phyloP scores from a whole-genome alignment of 805 yeast genomes.

The Millerago galiae region DNA sequence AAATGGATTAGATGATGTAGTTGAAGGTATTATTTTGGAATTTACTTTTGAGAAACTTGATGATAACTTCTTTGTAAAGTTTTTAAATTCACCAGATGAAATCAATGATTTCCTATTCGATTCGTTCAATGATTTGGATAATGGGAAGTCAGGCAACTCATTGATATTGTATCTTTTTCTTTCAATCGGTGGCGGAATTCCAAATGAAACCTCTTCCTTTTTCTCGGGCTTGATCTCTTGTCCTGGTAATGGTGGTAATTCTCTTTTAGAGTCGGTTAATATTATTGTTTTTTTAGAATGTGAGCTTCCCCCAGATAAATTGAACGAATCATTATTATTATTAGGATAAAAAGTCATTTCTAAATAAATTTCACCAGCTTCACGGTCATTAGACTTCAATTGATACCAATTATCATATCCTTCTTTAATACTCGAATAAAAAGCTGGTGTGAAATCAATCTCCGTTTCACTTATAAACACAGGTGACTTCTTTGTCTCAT shows the following conservation, averaged over 20 bases:
- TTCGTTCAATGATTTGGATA: neutral
- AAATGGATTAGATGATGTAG: conserved; percentile 18
- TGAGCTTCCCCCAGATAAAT: conserved; percentile 3
- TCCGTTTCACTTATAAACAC: conserved; percentile 79
- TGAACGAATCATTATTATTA: conserved; percentile 14
- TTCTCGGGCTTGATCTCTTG: conserved; percentile 1
- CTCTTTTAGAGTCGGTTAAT: conserved; percentile 12
- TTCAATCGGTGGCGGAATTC: conserved; percentile 21
- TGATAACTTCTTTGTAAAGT: conserved; percentile 15
- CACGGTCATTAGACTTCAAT: conserved; percentile 55
- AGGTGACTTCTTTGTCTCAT: conserved; percentile 82
- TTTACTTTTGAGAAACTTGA: conserved; percentile 5
- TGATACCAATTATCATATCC: conserved; percentile 87
- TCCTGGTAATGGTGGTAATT: conserved; percentile 25
- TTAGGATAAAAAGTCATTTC: conserved; percentile 89
- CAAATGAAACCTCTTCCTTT: neutral
- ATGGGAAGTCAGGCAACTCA: neutral
- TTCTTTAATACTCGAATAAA: conserved; percentile 56
- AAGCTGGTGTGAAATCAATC: conserved; percentile 70
- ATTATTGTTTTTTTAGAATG: conserved; percentile 1
- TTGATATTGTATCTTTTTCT: too few relatives aligned
- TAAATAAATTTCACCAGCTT: conserved; percentile 83
- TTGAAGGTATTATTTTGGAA: neutral
- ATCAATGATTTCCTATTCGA: neutral
- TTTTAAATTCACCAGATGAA: conserved; percentile 5